phyloP scores from a whole-genome alignment of 2,329 filamentous ascomycete genomes.

The Xylariales sp. region DNA sequence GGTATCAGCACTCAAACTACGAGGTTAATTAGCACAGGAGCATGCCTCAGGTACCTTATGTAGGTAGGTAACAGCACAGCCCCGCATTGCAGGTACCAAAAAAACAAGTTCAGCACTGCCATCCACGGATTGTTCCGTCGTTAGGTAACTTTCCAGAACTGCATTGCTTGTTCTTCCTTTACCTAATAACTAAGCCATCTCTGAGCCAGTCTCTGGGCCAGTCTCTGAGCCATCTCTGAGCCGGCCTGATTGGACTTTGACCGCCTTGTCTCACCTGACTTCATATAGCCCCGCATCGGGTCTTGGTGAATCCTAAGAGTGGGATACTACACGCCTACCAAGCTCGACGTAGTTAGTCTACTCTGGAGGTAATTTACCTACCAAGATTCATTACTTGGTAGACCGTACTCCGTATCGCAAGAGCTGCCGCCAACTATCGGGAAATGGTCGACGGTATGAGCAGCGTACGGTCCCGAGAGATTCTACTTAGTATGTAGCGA shows the following conservation, averaged over 20 bases:
- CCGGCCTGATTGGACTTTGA: constrained; percentile 27
- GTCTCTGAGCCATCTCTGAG: constrained; percentile 10
- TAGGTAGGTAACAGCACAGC: constrained; percentile 3
- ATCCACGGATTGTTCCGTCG: constrained; percentile 25
- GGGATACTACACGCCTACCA: constrained; percentile 8
- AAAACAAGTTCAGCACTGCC: background rate
- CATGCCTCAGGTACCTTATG: background rate
- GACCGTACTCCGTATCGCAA: background rate
- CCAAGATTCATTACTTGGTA: background rate
- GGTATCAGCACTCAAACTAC: no score
- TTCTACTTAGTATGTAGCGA: background rate
- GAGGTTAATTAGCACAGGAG: constrained; percentile 6
- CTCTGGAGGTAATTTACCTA: background rate
- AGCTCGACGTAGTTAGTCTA: no score
- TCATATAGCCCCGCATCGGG: constrained; percentile 12
- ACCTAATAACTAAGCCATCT: constrained; percentile 2
- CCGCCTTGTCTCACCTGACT: constrained; percentile 35
- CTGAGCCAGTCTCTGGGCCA: background rate
- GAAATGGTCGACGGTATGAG: no score
- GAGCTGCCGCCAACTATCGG: background rate
- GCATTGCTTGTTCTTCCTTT: background rate
- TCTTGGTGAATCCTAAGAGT: constrained; percentile 34
- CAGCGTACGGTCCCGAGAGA: background rate
- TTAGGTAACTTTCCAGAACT: background rate
- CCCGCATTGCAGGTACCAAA: constrained; percentile 9